These are phyloP conservation scores for Wilhelminamyces savonicus DNA, from an alignment of 805 yeast genomes.

Conservation along the genomic window DNA sequence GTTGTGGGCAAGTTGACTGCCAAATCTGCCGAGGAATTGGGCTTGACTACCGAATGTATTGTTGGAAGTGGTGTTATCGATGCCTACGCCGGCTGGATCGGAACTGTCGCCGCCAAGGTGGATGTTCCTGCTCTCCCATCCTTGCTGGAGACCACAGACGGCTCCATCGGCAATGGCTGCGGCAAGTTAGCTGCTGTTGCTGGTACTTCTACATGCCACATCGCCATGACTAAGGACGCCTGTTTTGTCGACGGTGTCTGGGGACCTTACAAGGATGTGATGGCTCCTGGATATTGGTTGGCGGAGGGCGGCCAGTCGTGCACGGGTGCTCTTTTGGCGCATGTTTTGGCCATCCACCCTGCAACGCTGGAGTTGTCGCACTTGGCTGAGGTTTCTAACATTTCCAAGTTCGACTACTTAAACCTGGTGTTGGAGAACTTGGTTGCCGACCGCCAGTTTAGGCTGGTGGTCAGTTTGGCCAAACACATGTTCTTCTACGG, in stretches of 20 bases:
- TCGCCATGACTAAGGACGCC: slow-evolving; percentile 77
- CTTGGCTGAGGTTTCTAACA: slow-evolving; percentile 59
- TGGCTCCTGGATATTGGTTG: slow-evolving; percentile 87
- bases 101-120: slow-evolving; percentile 91
- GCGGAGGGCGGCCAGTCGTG: slow-evolving; percentile 99
- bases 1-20: slow-evolving; percentile 67
- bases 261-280: slow-evolving; percentile 96
- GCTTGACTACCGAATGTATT: slow-evolving; percentile 68
- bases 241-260: slow-evolving; percentile 94
- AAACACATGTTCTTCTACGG: slow-evolving; percentile 89
- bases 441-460: slow-evolving; percentile 46
- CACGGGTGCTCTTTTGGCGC: slow-evolving; percentile 91
- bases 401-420: slow-evolving; percentile 76
- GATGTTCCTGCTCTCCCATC: slow-evolving; percentile 51
- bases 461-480: slow-evolving; percentile 76
- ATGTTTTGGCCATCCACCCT: slow-evolving; percentile 83
- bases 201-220: slow-evolving; percentile 96
- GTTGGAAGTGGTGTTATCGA: slow-evolving; percentile 97
- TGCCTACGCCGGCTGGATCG: slow-evolving; percentile 98
- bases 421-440: slow-evolving; percentile 69
- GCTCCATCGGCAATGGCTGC: slow-evolving; percentile 52
- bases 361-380: slow-evolving; percentile 69
- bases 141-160: slow-evolving; percentile 37
- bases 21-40: slow-evolving; percentile 73
- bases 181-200: slow-evolving; percentile 97